Conservation (phyloP, 768 basidiomycete species). For the Dacryopinax primogenitus region DNA sequence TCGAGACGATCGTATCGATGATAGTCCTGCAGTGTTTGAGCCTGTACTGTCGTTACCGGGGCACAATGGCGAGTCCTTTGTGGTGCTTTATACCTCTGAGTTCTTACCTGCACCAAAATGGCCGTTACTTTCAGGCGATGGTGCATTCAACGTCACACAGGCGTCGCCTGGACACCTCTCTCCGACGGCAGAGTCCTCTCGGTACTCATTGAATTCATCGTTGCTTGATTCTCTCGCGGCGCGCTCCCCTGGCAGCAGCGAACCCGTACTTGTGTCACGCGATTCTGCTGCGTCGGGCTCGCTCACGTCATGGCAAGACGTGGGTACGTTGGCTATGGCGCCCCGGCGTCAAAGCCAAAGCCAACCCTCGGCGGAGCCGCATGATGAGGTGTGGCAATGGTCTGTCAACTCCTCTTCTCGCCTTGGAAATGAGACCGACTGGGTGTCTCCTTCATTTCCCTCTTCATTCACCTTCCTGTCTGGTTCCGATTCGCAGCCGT, state of each 20-base stretch:
- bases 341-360: neutral
- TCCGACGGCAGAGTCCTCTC: neutral
- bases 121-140: neutral
- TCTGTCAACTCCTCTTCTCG: neutral
- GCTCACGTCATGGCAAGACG: neutral
- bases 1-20: slow-evolving; percentile 1
- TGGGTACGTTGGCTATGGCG: neutral
- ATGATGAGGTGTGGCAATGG: neutral
- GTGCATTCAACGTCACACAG: neutral
- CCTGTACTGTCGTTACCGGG: slow-evolving; percentile 1
- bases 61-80: slow-evolving; percentile 8
- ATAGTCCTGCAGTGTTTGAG: neutral
- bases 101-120: neutral
- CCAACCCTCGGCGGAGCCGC: neutral
- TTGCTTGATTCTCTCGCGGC: neutral
- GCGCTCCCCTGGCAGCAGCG: neutral
- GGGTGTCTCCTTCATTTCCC: neutral
- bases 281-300: neutral
- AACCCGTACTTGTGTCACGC: neutral
- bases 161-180: neutral
- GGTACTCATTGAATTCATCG: neutral
- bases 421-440: neutral
- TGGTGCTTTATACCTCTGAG: neutral
- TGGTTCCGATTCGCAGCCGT: slow-evolving; percentile 5
- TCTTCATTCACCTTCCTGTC: neutral